phyloP scores from a whole-genome alignment of 306 rosid species.

The Vachellia collinsii region DNA sequence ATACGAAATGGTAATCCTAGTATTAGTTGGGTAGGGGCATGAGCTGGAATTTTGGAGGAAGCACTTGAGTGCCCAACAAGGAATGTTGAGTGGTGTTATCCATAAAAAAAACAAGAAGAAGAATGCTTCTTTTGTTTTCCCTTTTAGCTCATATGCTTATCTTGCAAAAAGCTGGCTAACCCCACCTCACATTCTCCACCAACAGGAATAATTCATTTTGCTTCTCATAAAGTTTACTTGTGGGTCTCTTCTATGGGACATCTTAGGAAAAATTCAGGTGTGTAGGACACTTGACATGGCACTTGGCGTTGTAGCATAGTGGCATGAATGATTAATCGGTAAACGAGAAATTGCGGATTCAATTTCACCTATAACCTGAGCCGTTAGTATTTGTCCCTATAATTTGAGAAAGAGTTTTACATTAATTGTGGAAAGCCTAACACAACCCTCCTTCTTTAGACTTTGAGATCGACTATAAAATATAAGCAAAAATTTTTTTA shows the following conservation, averaged over 20 bases:
- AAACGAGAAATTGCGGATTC: too few species aligned
- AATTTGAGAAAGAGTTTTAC: too few species aligned
- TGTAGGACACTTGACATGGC: too few species aligned
- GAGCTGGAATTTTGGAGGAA: constrained; percentile 29
- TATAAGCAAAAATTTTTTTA: too few species aligned
- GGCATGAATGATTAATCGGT: too few species aligned
- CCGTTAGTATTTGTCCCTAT: too few species aligned
- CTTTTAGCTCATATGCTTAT: neutral
- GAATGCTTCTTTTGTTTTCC: neutral
- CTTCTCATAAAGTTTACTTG: neutral
- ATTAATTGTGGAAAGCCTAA: too few species aligned
- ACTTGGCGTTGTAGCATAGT: too few species aligned
- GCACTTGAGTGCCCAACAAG: constrained; percentile 36
- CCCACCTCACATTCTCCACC: neutral
- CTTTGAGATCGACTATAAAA: neutral
- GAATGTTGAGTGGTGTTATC: constrained; percentile 14
- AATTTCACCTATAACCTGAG: too few species aligned
- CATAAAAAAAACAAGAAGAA: neutral
- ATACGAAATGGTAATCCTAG: neutral
- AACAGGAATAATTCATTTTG: neutral
- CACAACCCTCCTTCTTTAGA: too few species aligned
- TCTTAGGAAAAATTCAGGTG: too few species aligned
- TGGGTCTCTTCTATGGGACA: neutral
- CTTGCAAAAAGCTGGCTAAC: neutral
- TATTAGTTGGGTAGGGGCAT: neutral